These are phyloP conservation scores for Helianthus annuus DNA, from an alignment of 129 eudicot species.

Conservation along the genomic window HanXRQr2.0-SUNRISE NC_035442.2:132855449-132855948, in stretches of 20 bases:
- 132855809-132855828: too few relatives aligned
- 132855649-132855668: slow-evolving; percentile 28
- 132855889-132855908: too few relatives aligned
- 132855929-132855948: too few relatives aligned
- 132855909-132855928: too few relatives aligned
- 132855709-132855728: slow-evolving; percentile 39
- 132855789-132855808: too few relatives aligned
- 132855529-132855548: slow-evolving; percentile 59
- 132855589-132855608: slow-evolving; percentile 33
- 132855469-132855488: slow-evolving; percentile 61
- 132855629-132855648: slow-evolving; percentile 36
- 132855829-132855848: too few relatives aligned
- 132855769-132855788: too few relatives aligned
- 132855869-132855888: too few relatives aligned
- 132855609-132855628: slow-evolving; percentile 40
- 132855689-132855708: slow-evolving; percentile 36
- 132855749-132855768: too few relatives aligned
- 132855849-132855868: too few relatives aligned
- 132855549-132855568: slow-evolving; percentile 23
- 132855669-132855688: slow-evolving; percentile 21
- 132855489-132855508: slow-evolving; percentile 50
- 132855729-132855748: slow-evolving; percentile 55
- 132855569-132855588: slow-evolving; percentile 18
- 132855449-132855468: slow-evolving; percentile 53
- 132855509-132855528: slow-evolving; percentile 33